A percentile compares a stretch with the other conserved stretches of the same genome.
Evolutionary conservation across 2,329 filamentous ascomycete genomes (phyloP).

Genomic region (Xylariaceae sp.): DNA sequence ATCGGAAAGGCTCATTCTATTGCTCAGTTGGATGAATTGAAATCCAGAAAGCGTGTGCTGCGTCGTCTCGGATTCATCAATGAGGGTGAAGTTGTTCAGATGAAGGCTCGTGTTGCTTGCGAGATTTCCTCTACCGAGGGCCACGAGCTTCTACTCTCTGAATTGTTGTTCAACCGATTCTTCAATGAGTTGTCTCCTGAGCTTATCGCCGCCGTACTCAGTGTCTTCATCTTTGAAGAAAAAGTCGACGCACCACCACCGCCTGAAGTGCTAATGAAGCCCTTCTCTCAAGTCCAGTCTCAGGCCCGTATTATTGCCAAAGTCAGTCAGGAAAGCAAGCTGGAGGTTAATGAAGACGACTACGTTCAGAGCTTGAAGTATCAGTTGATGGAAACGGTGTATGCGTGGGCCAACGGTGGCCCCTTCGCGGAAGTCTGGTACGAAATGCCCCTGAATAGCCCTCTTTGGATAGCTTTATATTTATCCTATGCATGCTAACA

Average conservation of each 20-base stretch:
- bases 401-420: constrained; percentile 82
- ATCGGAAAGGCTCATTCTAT: constrained; percentile 82
- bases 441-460: constrained; percentile 35
- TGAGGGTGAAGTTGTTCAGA: constrained; percentile 87
- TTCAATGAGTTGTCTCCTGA: constrained; percentile 94
- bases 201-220: constrained; percentile 77
- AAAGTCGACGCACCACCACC: constrained; percentile 75
- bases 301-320: constrained; percentile 88
- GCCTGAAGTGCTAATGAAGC: constrained; percentile 80
- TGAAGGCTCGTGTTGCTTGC: constrained; percentile 95
- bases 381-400: constrained; percentile 95
- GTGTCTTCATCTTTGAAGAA: constrained; percentile 96
- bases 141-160: constrained; percentile 87
- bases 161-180: constrained; percentile 93
- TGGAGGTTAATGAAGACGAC: constrained; percentile 90
- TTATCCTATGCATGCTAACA: constrained; percentile 23
- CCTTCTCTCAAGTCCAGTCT: constrained; percentile 77
- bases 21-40: constrained; percentile 90
- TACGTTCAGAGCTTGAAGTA: constrained; percentile 86
- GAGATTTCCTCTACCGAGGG: constrained; percentile 90
- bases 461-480: background rate
- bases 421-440: constrained; percentile 94
- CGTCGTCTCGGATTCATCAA: constrained; percentile 94
- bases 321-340: constrained; percentile 89
- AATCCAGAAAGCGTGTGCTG: constrained; percentile 90